Conservation (phyloP, 768 basidiomycete genomes). For the Mycena polygramma region DNA sequence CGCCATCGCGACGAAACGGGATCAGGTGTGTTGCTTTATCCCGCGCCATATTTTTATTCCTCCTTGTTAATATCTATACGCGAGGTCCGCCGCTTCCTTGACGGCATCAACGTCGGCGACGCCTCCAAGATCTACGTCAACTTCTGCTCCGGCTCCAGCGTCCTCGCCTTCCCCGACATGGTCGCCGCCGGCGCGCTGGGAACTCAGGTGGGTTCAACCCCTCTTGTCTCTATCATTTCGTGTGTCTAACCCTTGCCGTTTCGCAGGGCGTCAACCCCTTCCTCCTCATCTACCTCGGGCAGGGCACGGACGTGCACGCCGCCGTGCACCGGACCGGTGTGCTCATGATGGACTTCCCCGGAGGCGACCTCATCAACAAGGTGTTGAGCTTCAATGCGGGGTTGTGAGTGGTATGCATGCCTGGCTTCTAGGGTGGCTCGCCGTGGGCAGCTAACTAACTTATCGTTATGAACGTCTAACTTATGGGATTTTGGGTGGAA, state of each 20-base stretch:
- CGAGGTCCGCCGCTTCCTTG: slow-evolving; percentile 37
- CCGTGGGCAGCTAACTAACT: background rate
- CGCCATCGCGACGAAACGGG: slow-evolving; percentile 35
- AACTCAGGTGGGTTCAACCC: slow-evolving; percentile 15
- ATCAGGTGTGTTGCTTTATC: slow-evolving; percentile 24
- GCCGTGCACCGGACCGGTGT: slow-evolving; percentile 29
- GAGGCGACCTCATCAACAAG: slow-evolving; percentile 32
- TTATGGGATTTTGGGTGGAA: too few relatives aligned
- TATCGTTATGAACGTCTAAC: background rate
- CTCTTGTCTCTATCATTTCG: too few relatives aligned
- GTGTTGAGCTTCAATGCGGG: slow-evolving; percentile 13
- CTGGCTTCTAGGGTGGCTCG: too few relatives aligned
- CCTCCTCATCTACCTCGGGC: slow-evolving; percentile 33
- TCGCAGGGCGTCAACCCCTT: slow-evolving; percentile 32
- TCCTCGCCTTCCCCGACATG: slow-evolving; percentile 24
- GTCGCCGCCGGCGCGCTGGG: slow-evolving; percentile 28
- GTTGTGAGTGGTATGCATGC: background rate
- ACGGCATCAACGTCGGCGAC: slow-evolving; percentile 28
- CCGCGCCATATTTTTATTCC: background rate
- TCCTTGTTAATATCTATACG: too few relatives aligned
- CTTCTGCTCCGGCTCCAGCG: slow-evolving; percentile 29
- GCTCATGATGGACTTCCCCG: slow-evolving; percentile 34
- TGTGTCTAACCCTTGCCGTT: background rate
- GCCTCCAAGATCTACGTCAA: slow-evolving; percentile 29
- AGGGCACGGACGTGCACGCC: slow-evolving; percentile 33